Conservation (phyloP, 371 early-diverging fungal genomes). For the Mortierella sp. region DNA sequence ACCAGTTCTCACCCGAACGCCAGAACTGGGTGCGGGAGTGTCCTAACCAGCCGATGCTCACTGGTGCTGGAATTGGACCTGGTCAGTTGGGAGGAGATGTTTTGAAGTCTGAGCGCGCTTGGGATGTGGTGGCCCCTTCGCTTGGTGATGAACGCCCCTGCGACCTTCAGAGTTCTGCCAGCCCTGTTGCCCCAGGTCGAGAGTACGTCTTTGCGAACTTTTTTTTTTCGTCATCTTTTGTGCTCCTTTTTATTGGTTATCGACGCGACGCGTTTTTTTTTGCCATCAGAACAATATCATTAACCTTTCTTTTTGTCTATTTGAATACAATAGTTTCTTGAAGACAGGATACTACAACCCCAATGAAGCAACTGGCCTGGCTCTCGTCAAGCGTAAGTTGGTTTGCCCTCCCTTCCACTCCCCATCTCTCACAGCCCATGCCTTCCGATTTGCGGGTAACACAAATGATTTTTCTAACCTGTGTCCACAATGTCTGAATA, state of each 20-base stretch:
- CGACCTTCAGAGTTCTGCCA: background rate
- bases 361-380: conserved; percentile 40
- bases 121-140: background rate
- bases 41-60: background rate
- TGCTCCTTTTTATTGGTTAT: background rate
- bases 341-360: conserved; percentile 13
- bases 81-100: background rate
- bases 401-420: background rate
- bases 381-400: conserved; percentile 41
- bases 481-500: background rate
- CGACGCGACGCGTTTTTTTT: background rate
- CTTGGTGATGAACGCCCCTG: background rate
- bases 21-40: conserved; percentile 33
- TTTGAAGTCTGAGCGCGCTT: background rate
- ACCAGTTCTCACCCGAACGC: conserved; percentile 37
- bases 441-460: background rate
- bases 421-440: background rate
- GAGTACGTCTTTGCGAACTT: background rate
- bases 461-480: background rate
- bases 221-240: background rate
- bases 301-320: background rate
- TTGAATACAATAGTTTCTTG: background rate
- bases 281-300: background rate
- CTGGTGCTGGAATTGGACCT: background rate
- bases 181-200: background rate